Evolutionary conservation across 2,329 filamentous ascomycete species (phyloP), one percentile per base, ranked within the genome.

Genomic region (Paradendryphiella salina): DNA sequence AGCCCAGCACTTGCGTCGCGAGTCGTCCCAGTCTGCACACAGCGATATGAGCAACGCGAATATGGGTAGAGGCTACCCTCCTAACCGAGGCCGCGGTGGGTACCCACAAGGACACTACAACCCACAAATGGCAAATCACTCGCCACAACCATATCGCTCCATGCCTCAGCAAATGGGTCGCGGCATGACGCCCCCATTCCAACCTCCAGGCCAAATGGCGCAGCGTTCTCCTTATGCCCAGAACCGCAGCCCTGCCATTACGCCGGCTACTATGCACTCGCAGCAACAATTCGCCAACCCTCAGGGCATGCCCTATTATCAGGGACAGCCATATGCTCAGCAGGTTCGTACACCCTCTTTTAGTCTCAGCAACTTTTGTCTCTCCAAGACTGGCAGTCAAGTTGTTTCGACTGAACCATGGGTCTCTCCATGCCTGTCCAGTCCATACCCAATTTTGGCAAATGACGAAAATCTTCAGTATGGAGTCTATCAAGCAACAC

Each of bases 21-120:
- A 93, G 71, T 96, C 93, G 23, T 87, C 87, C 31, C 90, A 94
- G 68, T 95, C 90, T 17, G 82, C 85, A 58, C 88, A 93, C 73
- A 85, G 84, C 70, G 88, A 92, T 58, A 82, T 86, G 74, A 83
- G 80, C 72, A 85, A 82, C 82, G 83, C 68, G 59, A 77, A 75
- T 65, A 75, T 78, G 71, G 64, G 69, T 55, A 68, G 70, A 11
- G 66, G 69, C 32, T 78, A 75, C 54, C 64, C 69, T 18, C 71
- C 73, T 10, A 72, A 71, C 50, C 76, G 74, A 56, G 77, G 74
- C 54, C 79, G 78, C 39, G 80, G 79, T 57, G 81, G 81, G 59
- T 54, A 66, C 55, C 58, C 76, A 51, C 74, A 74, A 42, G 61
- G 61, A 15, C 76, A 78, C 32, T 81, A 80, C 65, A 79, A 82